A percentile compares a stretch with the other conserved stretches of the same genome.
Evolutionary conservation across 495 filamentous ascomycete genomes (phyloP).

Genomic region (Lasiosphaeria hispida): DNA sequence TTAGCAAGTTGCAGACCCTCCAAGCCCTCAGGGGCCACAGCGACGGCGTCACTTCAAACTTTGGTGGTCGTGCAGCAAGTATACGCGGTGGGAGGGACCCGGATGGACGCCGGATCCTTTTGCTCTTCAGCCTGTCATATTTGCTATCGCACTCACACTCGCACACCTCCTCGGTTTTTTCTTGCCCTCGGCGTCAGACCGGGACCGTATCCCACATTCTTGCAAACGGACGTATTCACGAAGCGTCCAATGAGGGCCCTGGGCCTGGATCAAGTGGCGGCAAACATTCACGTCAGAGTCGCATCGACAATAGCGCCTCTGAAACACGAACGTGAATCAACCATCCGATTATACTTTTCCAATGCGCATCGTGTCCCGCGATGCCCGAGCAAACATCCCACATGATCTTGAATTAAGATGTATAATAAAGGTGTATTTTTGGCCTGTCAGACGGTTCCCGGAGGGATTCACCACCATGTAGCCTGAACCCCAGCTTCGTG

Average conservation of each 20-base stretch:
- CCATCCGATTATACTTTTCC: not conserved
- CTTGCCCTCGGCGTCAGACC: no score
- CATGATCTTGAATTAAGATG: not conserved
- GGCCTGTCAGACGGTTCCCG: not conserved
- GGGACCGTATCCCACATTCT: not conserved
- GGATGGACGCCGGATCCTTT: no score
- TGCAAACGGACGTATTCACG: not conserved
- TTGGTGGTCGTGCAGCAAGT: no score
- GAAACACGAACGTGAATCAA: constrained; percentile 12
- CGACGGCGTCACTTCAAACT: no score
- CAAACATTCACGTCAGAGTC: constrained; percentile 12
- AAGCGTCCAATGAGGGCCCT: not conserved
- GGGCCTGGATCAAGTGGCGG: not conserved
- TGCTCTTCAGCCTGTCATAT: no score
- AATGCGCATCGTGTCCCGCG: not conserved
- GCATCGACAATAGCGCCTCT: constrained; percentile 3
- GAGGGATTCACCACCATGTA: not conserved
- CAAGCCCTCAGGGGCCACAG: no score
- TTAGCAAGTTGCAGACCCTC: no score
- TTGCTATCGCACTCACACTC: no score
- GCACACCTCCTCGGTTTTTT: no score
- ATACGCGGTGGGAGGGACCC: no score
- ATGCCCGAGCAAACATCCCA: not conserved
- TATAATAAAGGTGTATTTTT: not conserved
- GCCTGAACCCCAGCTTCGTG: not conserved